A percentile compares a stretch with the other conserved stretches of the same genome.
Evolutionary conservation across 305 asterid species (phyloP).

Genomic region (Ajuga reptans): DNA sequence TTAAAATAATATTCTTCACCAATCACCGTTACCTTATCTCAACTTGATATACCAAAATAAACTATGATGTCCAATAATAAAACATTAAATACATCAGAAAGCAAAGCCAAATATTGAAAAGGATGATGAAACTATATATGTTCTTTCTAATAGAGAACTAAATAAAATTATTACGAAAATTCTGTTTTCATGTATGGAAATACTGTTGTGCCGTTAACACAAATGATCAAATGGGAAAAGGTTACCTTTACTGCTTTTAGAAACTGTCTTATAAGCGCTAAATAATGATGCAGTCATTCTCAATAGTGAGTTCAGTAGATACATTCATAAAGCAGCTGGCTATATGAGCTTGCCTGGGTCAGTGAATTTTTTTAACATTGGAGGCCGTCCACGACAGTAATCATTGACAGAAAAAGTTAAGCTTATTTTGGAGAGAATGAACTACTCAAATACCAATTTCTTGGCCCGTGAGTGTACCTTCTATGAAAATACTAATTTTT

Average conservation of each 20-base stretch:
- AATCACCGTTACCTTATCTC: slow-evolving; percentile 7
- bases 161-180: neutral
- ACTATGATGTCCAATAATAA: slow-evolving; percentile 3
- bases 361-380: neutral
- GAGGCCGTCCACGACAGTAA: neutral
- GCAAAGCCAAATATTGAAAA: neutral
- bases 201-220: too few relatives aligned
- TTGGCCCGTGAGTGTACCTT: neutral
- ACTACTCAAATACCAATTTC: neutral
- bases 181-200: neutral
- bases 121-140: neutral
- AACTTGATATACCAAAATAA: neutral
- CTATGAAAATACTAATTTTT: neutral
- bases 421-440: neutral
- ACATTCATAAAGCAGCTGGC: neutral
- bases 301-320: neutral
- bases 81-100: neutral
- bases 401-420: neutral
- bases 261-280: neutral
- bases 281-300: neutral
- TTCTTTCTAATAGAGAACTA: neutral
- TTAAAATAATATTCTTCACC: neutral
- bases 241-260: neutral
- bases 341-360: neutral
- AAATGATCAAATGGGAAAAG: neutral